phyloP scores from a whole-genome alignment of 495 filamentous ascomycete species.

The Tetracladium setigerum region DNA sequence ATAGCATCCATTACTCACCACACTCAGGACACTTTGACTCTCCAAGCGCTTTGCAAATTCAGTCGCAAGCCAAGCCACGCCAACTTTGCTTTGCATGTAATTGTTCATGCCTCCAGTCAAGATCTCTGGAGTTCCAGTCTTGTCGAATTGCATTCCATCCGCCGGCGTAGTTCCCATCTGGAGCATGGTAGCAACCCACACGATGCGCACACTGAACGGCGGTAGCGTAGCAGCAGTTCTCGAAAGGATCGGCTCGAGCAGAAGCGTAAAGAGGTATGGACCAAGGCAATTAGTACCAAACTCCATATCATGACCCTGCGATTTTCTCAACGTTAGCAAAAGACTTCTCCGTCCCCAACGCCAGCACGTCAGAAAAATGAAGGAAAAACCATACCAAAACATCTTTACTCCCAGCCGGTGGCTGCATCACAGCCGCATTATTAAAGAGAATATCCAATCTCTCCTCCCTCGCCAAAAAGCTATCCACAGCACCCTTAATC shows the following conservation, averaged over 20 bases:
- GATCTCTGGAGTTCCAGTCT: constrained; percentile 17
- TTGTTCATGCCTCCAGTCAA: constrained; percentile 19
- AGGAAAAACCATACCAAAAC: constrained; percentile 5
- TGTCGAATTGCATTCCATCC: constrained; percentile 22
- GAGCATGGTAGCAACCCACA: constrained; percentile 29
- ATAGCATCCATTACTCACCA: constrained; percentile 19
- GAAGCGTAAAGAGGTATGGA: constrained; percentile 36
- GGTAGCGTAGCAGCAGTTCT: constrained; percentile 25
- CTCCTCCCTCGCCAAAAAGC: constrained; percentile 32
- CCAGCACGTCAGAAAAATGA: not conserved
- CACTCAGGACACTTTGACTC: constrained; percentile 24
- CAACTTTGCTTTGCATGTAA: constrained; percentile 36
- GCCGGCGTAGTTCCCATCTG: constrained; percentile 16
- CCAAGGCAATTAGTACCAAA: constrained; percentile 41
- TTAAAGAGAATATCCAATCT: constrained; percentile 41
- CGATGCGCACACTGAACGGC: constrained; percentile 28
- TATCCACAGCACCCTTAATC: constrained; percentile 33
- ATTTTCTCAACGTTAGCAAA: not conserved
- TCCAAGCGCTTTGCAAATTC: constrained; percentile 28
- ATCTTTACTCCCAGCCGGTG: constrained; percentile 28
- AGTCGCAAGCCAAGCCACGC: constrained; percentile 30
- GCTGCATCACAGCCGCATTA: constrained; percentile 42
- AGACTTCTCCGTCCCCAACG: not conserved
- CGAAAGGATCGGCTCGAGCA: constrained; percentile 33
- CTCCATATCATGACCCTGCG: constrained; percentile 37